Evolutionary conservation across 2,329 filamentous ascomycete species (phyloP).

Genomic region (Epichloe bromicola): DNA sequence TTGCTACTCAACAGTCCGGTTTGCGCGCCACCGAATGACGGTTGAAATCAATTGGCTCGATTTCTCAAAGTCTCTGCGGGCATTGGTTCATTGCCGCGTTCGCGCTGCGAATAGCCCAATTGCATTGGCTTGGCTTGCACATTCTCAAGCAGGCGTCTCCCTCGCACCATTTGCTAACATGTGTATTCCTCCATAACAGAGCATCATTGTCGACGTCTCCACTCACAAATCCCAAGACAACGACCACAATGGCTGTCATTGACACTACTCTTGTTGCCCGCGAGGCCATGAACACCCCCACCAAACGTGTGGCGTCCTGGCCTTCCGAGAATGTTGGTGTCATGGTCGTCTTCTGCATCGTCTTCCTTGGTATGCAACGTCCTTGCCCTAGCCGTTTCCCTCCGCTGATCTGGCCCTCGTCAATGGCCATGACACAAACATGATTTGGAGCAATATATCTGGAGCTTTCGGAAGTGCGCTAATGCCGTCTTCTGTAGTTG

Average conservation of each 20-base stretch:
- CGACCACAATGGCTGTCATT: conserved; percentile 29
- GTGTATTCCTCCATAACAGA: not conserved
- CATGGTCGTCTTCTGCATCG: conserved; percentile 31
- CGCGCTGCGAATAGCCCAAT: not conserved
- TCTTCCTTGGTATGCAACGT: conserved; percentile 24
- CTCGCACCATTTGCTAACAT: not conserved
- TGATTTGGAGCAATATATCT: not conserved
- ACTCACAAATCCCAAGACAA: not conserved
- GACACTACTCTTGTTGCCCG: conserved; percentile 22
- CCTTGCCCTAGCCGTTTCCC: not conserved
- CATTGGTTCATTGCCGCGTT: not conserved
- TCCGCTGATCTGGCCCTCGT: not conserved
- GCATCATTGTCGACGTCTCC: not conserved
- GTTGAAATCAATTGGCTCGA: not conserved
- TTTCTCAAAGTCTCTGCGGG: not conserved
- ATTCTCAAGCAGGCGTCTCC: not conserved
- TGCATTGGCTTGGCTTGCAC: not conserved
- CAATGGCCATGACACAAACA: not conserved
- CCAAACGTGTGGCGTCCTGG: conserved; percentile 29
- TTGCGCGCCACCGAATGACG: not conserved
- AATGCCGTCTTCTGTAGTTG: conserved; percentile 17
- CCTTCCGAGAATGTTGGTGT: conserved; percentile 25
- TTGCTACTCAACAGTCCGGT: not conserved
- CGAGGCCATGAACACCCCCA: conserved; percentile 18
- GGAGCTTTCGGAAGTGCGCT: not conserved